These are phyloP conservation scores for Crithidia brevicula DNA, from an alignment of 208 protist species.

Conservation along the genomic window DNA sequence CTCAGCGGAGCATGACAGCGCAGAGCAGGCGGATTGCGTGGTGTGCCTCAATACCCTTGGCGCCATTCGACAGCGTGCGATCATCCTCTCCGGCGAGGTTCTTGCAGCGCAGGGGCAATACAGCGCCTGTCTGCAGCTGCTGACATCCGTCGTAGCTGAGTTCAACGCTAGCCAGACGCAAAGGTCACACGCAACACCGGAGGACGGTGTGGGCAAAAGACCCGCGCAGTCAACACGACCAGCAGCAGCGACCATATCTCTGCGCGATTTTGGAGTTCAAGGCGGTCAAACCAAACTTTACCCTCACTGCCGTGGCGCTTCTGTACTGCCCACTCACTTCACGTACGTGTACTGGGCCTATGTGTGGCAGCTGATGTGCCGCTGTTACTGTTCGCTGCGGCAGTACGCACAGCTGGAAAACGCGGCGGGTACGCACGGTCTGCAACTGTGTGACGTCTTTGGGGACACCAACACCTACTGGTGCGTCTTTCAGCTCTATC, in stretches of 20 bases:
- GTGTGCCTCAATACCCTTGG: constrained; percentile 11
- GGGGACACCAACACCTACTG: background rate
- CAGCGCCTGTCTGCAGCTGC: constrained; percentile 17
- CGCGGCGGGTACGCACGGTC: constrained; percentile 21
- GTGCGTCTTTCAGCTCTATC: constrained; percentile 22
- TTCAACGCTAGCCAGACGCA: constrained; percentile 9
- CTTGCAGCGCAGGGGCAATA: constrained; percentile 34
- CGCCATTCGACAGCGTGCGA: constrained; percentile 27
- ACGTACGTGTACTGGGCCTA: constrained; percentile 21
- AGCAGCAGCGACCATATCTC: background rate
- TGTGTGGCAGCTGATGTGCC: constrained; percentile 36
- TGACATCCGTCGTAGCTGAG: constrained; percentile 19
- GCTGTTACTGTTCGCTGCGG: constrained; percentile 25
- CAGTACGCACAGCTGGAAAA: constrained; percentile 27
- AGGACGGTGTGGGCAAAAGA: background rate
- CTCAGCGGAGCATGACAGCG: background rate
- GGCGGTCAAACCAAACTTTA: background rate
- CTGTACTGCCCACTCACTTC: constrained; percentile 3
- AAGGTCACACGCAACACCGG: background rate
- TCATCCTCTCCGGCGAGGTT: constrained; percentile 20
- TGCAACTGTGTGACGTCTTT: constrained; percentile 27
- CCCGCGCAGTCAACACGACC: background rate
- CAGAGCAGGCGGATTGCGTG: background rate
- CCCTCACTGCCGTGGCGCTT: constrained; percentile 1
- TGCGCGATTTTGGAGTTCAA: constrained; percentile 8